phyloP scores from a whole-genome alignment of 495 filamentous ascomycete genomes.

The Aspergillus carlsbadensis region DNA sequence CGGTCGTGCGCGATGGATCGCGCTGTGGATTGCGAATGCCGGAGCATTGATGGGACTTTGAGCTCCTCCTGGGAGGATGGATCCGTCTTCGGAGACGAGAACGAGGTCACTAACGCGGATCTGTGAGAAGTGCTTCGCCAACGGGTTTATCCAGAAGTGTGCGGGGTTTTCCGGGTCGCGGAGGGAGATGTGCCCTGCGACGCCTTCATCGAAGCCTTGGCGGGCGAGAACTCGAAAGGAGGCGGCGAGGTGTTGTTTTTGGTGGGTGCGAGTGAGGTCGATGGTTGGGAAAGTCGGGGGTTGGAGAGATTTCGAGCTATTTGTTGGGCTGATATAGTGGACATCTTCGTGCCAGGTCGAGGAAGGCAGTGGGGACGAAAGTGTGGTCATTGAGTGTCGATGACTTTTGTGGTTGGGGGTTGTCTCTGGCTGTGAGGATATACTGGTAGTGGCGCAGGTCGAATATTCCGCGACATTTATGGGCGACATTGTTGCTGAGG shows the following conservation, averaged over 20 bases:
- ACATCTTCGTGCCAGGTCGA: no score
- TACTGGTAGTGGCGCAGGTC: no score
- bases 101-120: conserved; percentile 33
- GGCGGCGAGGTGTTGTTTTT: conserved; percentile 45
- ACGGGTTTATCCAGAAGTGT: conserved; percentile 60
- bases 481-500: no score
- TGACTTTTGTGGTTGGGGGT: no score
- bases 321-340: no score
- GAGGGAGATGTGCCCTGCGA: conserved; percentile 31
- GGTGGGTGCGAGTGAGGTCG: not conserved
- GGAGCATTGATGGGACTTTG: conserved; percentile 46
- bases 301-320: no score
- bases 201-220: conserved; percentile 29
- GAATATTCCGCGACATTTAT: no score
- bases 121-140: conserved; percentile 45
- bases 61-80: no score
- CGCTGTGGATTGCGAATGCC: conserved; percentile 56
- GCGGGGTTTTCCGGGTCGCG: conserved; percentile 29
- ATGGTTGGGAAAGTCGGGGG: conserved; percentile 5
- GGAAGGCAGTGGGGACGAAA: no score
- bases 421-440: no score
- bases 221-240: conserved; percentile 31
- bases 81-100: conserved; percentile 32
- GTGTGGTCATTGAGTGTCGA: no score
- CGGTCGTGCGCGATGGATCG: conserved; percentile 20